Conservation (phyloP, 2,329 filamentous ascomycete genomes). For the Akanthomyces lecanii region DNA sequence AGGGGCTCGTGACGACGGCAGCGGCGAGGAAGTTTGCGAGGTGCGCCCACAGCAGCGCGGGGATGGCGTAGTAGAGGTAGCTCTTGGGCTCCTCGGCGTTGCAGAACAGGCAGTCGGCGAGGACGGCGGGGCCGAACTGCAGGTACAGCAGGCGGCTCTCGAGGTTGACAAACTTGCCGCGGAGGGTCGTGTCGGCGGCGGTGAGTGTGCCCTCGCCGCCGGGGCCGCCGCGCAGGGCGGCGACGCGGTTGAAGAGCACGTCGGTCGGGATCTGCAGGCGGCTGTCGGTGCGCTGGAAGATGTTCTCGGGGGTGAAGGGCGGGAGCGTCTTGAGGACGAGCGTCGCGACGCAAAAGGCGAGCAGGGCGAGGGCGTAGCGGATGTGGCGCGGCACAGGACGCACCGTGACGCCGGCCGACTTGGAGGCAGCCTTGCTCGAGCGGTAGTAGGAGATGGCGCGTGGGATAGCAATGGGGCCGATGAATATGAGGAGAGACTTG, state of each 20-base stretch:
- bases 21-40: conserved; percentile 70
- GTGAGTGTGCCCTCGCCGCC: conserved; percentile 40
- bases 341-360: conserved; percentile 46
- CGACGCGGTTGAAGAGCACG: conserved; percentile 75
- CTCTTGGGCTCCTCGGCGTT: conserved; percentile 60
- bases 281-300: conserved; percentile 73
- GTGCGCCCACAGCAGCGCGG: conserved; percentile 71
- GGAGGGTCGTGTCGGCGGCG: conserved; percentile 58
- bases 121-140: conserved; percentile 69
- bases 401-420: conserved; percentile 43
- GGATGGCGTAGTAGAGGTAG: conserved; percentile 78
- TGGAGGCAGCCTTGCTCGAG: conserved; percentile 40
- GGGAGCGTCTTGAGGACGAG: conserved; percentile 61
- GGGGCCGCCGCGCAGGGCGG: conserved; percentile 44
- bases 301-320: conserved; percentile 67
- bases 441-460: conserved; percentile 63
- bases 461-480: conserved; percentile 69
- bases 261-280: conserved; percentile 82
- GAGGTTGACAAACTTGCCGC: conserved; percentile 62
- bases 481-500: conserved; percentile 54
- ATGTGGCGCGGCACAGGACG: conserved; percentile 52
- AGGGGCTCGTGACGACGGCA: conserved; percentile 67
- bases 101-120: conserved; percentile 82
- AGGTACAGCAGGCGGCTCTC: conserved; percentile 78
- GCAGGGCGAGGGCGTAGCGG: conserved; percentile 54